Evolutionary conservation across 305 asterid genomes (phyloP).

Genomic region (Fraxinus xanthoxyloides): DNA sequence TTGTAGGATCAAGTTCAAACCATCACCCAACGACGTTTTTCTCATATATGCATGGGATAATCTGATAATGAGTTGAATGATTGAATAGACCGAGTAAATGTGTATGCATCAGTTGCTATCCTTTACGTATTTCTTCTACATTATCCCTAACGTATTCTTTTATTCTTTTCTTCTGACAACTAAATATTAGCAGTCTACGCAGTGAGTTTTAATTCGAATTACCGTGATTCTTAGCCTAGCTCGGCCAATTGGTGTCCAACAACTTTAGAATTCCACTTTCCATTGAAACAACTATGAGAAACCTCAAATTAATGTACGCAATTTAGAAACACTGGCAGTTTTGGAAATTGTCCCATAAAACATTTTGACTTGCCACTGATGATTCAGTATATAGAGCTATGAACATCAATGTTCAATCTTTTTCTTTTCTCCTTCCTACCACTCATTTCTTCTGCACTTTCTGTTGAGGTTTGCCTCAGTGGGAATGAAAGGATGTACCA

Average conservation of each 20-base stretch:
- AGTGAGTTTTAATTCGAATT: not conserved
- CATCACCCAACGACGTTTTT: not conserved
- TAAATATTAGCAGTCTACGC: not conserved
- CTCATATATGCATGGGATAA: not conserved
- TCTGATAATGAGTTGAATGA: not conserved
- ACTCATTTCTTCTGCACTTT: not conserved
- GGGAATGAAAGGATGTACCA: not conserved
- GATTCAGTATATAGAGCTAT: not conserved
- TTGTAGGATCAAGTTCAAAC: not conserved
- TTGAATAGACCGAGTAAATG: not conserved
- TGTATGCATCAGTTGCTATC: not conserved
- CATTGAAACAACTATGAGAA: not conserved
- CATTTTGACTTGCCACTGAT: not conserved
- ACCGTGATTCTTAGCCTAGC: not conserved
- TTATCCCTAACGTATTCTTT: not conserved
- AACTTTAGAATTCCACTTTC: not conserved
- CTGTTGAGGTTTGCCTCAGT: not conserved
- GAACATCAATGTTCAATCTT: not conserved
- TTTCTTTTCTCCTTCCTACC: not conserved
- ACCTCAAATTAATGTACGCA: not conserved
- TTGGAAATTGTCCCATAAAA: not conserved
- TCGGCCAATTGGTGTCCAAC: not conserved
- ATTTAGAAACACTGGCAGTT: not conserved
- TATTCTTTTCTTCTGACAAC: not conserved
- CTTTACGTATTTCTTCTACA: not conserved